Conservation (phyloP, 495 filamentous ascomycete genomes). For the Platismatia glauca region DNA sequence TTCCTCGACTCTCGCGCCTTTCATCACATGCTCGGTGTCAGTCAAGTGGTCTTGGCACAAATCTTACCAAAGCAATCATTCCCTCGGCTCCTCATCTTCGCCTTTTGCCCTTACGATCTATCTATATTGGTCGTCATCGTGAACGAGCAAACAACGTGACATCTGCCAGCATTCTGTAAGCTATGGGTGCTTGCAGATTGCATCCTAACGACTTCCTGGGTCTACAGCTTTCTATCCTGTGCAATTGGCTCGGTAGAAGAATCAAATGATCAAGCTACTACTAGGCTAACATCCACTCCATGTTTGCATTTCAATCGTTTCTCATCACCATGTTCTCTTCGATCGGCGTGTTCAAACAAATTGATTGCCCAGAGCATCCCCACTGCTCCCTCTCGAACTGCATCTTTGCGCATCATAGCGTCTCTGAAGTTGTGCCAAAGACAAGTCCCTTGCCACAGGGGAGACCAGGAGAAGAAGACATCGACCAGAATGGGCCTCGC, state of each 20-base stretch:
- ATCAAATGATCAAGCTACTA: not conserved
- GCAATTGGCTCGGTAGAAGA: not conserved
- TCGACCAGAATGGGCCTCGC: constrained; percentile 8
- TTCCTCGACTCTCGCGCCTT: not conserved
- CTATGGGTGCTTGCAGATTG: not conserved
- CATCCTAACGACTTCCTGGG: not conserved
- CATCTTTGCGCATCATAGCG: constrained; percentile 47
- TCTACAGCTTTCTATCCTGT: not conserved
- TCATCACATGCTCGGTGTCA: not conserved
- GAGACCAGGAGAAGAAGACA: not conserved
- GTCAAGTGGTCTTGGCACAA: not conserved
- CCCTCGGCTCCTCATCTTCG: not conserved
- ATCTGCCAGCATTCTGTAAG: not conserved
- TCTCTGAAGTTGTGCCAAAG: not conserved
- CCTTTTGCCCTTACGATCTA: not conserved
- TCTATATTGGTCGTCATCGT: not conserved
- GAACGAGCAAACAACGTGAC: not conserved
- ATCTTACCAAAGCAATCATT: not conserved
- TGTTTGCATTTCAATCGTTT: constrained; percentile 9
- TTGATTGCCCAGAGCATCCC: constrained; percentile 55
- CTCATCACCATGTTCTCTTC: constrained; percentile 52
- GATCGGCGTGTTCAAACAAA: constrained; percentile 53
- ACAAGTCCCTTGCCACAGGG: not conserved
- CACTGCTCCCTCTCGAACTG: constrained; percentile 48
- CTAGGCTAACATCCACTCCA: not conserved